phyloP scores from a whole-genome alignment of 768 basidiomycete genomes.

The Exsudoporus frostii region DNA sequence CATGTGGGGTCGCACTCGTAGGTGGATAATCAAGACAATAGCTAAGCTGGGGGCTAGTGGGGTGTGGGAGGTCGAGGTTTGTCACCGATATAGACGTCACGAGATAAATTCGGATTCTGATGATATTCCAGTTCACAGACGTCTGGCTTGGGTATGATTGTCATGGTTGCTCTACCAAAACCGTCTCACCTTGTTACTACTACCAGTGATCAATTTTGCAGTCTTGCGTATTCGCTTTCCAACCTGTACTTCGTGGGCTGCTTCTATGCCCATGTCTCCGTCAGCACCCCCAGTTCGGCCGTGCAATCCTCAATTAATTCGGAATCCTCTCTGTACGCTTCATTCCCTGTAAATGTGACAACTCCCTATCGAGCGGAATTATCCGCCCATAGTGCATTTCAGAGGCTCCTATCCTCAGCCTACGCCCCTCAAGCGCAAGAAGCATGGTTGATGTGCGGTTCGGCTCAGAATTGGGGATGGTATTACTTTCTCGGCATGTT shows the following conservation, averaged over 20 bases:
- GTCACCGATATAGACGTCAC: not conserved
- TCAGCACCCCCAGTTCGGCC: not conserved
- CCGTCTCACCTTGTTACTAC: conserved; percentile 3
- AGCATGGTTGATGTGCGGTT: conserved; percentile 43
- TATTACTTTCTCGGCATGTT: conserved; percentile 57
- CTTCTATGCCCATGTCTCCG: conserved; percentile 46
- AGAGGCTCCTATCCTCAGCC: conserved; percentile 1
- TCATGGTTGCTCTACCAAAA: not conserved
- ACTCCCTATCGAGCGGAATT: not conserved
- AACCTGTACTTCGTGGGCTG: conserved; percentile 76
- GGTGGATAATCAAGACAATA: conserved; percentile 73
- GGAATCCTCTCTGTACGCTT: not conserved
- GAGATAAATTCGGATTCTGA: conserved; percentile 2
- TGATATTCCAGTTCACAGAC: conserved; percentile 60
- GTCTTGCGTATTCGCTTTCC: conserved; percentile 69
- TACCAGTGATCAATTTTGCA: conserved; percentile 76
- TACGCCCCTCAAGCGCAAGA: conserved; percentile 38
- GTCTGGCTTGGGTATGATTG: conserved; percentile 80
- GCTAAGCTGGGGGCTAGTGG: conserved; percentile 69
- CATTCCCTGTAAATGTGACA: not conserved
- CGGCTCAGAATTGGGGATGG: conserved; percentile 53
- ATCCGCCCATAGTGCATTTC: not conserved
- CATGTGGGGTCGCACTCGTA: conserved; percentile 42
- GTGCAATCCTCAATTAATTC: not conserved
- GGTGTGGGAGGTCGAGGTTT: conserved; percentile 69